Percentiles rank a stretch among this genome's conserved stretches.
Conservation (phyloP, 176 grass and related monocot genomes). For the Eragrostis curvula region DNA sequence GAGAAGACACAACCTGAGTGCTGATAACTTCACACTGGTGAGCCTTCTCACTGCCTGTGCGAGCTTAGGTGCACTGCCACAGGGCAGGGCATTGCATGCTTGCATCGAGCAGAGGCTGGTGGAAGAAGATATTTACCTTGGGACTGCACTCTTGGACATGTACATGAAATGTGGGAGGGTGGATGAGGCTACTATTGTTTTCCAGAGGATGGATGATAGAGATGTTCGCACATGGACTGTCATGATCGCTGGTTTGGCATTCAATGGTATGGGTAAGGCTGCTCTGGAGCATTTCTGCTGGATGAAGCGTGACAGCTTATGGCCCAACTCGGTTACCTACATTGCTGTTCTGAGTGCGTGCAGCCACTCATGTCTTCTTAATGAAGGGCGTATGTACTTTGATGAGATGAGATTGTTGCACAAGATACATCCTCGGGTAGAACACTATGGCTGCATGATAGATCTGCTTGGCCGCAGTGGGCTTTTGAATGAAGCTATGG, state of each 20-base stretch:
- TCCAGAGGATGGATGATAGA: constrained; percentile 47
- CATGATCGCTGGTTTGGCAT: constrained; percentile 66
- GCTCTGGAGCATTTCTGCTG: constrained; percentile 65
- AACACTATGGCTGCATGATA: constrained; percentile 87
- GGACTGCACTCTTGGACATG: constrained; percentile 78
- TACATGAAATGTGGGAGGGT: constrained; percentile 79
- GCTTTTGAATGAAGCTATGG: constrained; percentile 62
- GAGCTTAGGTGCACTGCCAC: constrained; percentile 71
- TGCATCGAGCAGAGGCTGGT: constrained; percentile 58
- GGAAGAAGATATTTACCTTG: constrained; percentile 62
- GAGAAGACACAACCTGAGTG: constrained; percentile 32
- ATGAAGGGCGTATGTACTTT: constrained; percentile 57
- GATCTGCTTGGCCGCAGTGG: constrained; percentile 72
- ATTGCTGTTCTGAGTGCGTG: constrained; percentile 74
- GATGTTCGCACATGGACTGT: constrained; percentile 67
- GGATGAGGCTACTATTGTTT: constrained; percentile 52
- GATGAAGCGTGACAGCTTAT: constrained; percentile 58
- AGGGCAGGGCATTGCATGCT: constrained; percentile 67
- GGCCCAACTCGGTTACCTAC: constrained; percentile 63
- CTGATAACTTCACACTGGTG: constrained; percentile 69
- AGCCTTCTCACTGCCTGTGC: constrained; percentile 73
- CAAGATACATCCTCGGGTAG: constrained; percentile 54
- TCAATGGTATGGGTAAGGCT: constrained; percentile 67
- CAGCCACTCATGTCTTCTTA: constrained; percentile 65
- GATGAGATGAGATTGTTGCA: constrained; percentile 64